phyloP scores from a whole-genome alignment of 140 eudicot species.

The Bidens hawaiensis region DNA sequence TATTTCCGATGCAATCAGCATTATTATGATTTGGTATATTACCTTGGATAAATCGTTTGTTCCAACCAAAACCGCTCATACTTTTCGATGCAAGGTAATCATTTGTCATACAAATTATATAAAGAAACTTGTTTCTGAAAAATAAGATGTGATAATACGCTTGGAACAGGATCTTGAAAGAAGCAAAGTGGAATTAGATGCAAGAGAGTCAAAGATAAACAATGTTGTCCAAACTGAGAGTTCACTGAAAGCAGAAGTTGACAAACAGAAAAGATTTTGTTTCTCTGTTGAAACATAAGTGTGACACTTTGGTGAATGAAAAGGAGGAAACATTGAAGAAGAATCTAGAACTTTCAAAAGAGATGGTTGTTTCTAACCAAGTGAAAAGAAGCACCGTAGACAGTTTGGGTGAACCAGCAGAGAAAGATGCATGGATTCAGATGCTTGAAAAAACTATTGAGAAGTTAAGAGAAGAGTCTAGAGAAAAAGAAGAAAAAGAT shows the following conservation, averaged over 20 bases:
- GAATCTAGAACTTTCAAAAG: constrained; percentile 54
- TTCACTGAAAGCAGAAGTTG: constrained; percentile 46
- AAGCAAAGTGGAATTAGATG: no score
- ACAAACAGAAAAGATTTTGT: constrained; percentile 31
- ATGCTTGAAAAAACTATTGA: constrained; percentile 57
- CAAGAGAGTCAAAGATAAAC: no score
- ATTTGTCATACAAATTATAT: no score
- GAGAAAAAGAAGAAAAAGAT: no score
- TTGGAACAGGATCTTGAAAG: constrained; percentile 64
- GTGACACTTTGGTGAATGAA: constrained; percentile 42
- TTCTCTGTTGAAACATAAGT: constrained; percentile 29
- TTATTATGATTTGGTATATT: no score
- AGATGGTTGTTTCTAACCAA: no score
- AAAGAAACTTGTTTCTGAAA: constrained; percentile 44
- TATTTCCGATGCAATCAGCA: no score
- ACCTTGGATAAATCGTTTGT: no score
- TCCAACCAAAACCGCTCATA: no score
- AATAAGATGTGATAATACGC: constrained; percentile 37
- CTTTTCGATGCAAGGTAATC: no score
- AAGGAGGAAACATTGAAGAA: constrained; percentile 57
- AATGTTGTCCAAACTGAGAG: constrained; percentile 46
- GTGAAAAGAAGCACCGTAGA: constrained; percentile 39
- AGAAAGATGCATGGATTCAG: constrained; percentile 46
- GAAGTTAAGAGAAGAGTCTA: constrained; percentile 40
- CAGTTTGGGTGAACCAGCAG: constrained; percentile 50